Conservation (phyloP, 306 rosid genomes). For the Trichosanthes truncata region DNA sequence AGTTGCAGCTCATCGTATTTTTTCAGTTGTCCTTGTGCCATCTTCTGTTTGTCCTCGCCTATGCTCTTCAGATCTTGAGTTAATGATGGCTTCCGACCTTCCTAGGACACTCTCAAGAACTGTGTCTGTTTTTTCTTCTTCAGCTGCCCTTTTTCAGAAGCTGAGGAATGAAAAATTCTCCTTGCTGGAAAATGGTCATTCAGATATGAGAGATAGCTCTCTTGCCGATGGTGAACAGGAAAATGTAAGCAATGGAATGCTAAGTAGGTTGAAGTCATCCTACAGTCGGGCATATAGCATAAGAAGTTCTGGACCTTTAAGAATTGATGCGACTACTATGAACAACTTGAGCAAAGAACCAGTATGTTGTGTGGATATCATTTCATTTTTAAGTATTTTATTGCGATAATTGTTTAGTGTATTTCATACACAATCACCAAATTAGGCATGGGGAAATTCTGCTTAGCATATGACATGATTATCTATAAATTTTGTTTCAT, state of each 20-base stretch:
- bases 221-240: conserved; percentile 28
- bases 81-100: conserved; percentile 35
- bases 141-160: conserved; percentile 90
- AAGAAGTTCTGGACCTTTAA: conserved; percentile 23
- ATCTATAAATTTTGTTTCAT: neutral
- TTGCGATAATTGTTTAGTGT: neutral
- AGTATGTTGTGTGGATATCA: conserved; percentile 35
- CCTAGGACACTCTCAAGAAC: conserved; percentile 78
- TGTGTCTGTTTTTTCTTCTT: conserved; percentile 79
- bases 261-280: conserved; percentile 45
- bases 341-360: conserved; percentile 27
- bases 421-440: neutral
- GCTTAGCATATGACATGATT: neutral
- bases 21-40: conserved; percentile 84
- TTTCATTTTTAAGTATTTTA: neutral
- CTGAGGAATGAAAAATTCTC: conserved; percentile 49
- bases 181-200: conserved; percentile 33
- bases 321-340: conserved; percentile 23
- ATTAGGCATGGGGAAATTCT: neutral
- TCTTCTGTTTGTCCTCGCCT: conserved; percentile 49
- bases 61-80: conserved; percentile 20
- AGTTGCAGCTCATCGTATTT: conserved; percentile 73
- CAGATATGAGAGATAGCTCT: conserved; percentile 21
- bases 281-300: conserved; percentile 36
- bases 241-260: conserved; percentile 29